A percentile compares a stretch with the other conserved stretches of the same genome.
These are phyloP conservation scores for Russula virescens DNA, from an alignment of 768 basidiomycete genomes.

Conservation along the genomic window DNA sequence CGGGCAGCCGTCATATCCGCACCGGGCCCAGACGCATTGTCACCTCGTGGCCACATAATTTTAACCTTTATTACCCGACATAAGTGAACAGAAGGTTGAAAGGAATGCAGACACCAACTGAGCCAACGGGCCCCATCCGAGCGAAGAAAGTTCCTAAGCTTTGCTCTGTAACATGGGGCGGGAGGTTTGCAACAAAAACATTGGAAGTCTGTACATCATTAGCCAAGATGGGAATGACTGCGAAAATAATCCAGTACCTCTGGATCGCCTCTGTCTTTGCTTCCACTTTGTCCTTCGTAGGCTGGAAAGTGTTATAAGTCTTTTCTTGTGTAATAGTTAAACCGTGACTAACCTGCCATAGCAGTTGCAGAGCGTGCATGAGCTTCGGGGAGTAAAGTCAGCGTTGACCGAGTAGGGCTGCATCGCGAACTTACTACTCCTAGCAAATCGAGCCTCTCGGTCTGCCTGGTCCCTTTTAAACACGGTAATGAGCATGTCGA, in stretches of 20 bases:
- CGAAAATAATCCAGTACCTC: constrained; percentile 44
- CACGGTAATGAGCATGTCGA: neutral
- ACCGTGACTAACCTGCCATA: constrained; percentile 61
- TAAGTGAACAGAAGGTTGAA: constrained; percentile 8
- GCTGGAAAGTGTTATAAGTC: constrained; percentile 37
- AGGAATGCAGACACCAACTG: constrained; percentile 43
- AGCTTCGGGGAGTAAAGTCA: constrained; percentile 31
- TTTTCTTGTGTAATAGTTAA: neutral
- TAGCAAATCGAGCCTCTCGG: constrained; percentile 77
- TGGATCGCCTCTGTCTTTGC: constrained; percentile 82
- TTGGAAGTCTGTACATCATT: constrained; percentile 72
- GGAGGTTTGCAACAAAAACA: constrained; percentile 91
- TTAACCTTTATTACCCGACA: constrained; percentile 54
- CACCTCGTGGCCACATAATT: constrained; percentile 98
- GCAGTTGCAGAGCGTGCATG: constrained; percentile 81
- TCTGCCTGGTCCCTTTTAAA: constrained; percentile 78
- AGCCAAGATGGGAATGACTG: constrained; percentile 2
- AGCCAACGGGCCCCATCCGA: constrained; percentile 86
- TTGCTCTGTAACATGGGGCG: constrained; percentile 79
- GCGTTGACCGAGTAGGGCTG: neutral
- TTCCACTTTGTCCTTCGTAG: constrained; percentile 87
- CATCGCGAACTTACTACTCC: constrained; percentile 44
- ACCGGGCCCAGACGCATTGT: constrained; percentile 59
- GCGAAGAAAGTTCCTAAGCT: constrained; percentile 88
- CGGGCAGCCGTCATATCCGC: constrained; percentile 71